phyloP scores from a whole-genome alignment of 1,284 basidiomycete genomes.

The Lignosus rhinocerotis region DNA sequence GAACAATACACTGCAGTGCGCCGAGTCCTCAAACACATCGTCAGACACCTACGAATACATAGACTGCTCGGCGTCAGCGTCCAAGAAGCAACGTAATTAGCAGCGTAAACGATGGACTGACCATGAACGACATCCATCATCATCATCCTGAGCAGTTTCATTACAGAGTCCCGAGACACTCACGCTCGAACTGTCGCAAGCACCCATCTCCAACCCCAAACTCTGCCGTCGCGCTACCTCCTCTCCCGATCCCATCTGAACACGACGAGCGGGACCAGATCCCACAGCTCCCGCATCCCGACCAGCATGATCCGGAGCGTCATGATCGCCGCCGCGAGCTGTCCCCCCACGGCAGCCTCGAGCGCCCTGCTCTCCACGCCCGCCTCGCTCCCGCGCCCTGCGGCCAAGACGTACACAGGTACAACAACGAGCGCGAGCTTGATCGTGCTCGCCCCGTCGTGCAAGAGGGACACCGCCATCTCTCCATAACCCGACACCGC shows the following conservation, averaged over 20 bases:
- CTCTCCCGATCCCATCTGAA: conserved; percentile 11
- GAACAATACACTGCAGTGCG: background rate
- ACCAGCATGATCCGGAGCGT: conserved; percentile 17
- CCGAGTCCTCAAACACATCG: background rate
- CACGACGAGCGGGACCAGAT: conserved; percentile 19
- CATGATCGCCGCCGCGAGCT: conserved; percentile 20
- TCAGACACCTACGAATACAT: background rate
- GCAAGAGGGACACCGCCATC: conserved; percentile 13
- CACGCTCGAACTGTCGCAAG: background rate
- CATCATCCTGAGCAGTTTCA: background rate
- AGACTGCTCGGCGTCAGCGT: background rate
- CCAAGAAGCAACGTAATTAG: background rate
- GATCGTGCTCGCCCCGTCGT: conserved; percentile 19
- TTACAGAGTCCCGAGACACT: background rate
- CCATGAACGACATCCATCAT: no score
- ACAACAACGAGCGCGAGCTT: conserved; percentile 20
- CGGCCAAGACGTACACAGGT: conserved; percentile 17
- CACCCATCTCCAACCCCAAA: background rate
- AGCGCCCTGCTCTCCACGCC: conserved; percentile 2
- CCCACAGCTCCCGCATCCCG: conserved; percentile 19
- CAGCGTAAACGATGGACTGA: background rate
- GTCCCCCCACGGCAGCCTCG: conserved; percentile 21
- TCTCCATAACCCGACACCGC: background rate
- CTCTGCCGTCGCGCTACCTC: background rate
- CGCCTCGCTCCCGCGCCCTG: conserved; percentile 1